phyloP scores from a whole-genome alignment of 2,329 filamentous ascomycete species.

The Paracoccidioides lutzii region DNA sequence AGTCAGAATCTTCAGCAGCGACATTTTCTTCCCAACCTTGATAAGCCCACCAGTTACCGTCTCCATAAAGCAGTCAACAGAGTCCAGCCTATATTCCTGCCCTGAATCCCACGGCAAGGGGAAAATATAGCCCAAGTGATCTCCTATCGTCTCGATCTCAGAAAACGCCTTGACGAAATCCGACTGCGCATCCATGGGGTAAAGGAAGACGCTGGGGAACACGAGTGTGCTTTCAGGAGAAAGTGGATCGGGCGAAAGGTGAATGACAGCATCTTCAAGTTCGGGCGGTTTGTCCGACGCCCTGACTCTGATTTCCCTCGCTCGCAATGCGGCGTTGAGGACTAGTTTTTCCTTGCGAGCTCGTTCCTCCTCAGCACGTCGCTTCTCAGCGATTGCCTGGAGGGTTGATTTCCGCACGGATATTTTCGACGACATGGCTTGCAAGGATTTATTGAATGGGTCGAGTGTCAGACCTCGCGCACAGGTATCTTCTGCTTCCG shows the following conservation, averaged over 20 bases:
- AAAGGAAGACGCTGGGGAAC: conserved; percentile 73
- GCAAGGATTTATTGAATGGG: conserved; percentile 53
- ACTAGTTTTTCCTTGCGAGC: conserved; percentile 45
- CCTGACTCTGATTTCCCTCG: conserved; percentile 56
- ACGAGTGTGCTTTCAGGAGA: conserved; percentile 58
- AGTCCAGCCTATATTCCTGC: conserved; percentile 49
- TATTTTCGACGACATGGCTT: conserved; percentile 51
- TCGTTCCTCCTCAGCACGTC: conserved; percentile 37
- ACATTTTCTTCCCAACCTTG: conserved; percentile 78
- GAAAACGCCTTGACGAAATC: conserved; percentile 84
- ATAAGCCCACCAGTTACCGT: conserved; percentile 66
- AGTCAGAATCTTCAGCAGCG: conserved; percentile 59
- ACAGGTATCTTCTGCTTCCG: conserved; percentile 70
- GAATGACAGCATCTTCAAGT: conserved; percentile 68
- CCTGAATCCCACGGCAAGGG: conserved; percentile 74
- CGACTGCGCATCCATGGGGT: conserved; percentile 66
- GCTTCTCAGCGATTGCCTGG: conserved; percentile 43
- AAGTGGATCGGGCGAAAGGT: conserved; percentile 57
- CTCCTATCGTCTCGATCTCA: conserved; percentile 60
- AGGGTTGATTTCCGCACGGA: conserved; percentile 44
- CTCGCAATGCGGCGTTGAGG: conserved; percentile 52
- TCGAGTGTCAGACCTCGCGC: conserved; percentile 62
- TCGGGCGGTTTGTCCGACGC: conserved; percentile 62
- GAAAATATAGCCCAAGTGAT: conserved; percentile 76
- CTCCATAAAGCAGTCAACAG: conserved; percentile 82